Base-by-base conservation (phyloP, 2,329 filamentous ascomycete genomes). In the Venturia effusa region DNA sequence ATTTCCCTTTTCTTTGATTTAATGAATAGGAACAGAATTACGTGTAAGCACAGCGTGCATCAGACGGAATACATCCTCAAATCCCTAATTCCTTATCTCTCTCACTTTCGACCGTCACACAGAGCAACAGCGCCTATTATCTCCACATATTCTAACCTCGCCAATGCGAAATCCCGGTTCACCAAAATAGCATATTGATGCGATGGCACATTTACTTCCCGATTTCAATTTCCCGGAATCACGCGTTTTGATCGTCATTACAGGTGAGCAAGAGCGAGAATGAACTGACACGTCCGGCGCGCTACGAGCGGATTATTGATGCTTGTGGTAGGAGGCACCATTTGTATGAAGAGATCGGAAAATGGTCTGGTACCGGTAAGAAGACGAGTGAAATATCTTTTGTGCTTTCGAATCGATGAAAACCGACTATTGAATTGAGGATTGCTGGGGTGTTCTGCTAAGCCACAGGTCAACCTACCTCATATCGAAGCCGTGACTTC, bases 221-320 rank as follows among this genome's bases (percentile, higher is more conserved):
- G 59, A 64, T 13, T 54, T 64, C 27, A 48, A 62, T 17, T 64
- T 61, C 27, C 88, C 88, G 13, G 90, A 95, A 74, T 90, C 90
- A 30, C 83, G 89, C 65, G 89, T 97, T 15, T 81, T 97, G 68
- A 88, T 96, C 70, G 90, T 96, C 75, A 93, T 95, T 79, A 96
- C 92, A 15, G 92, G 90, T 72, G 77, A 74, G 63, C n/a, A n/a
- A n/a, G n/a, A n/a, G n/a, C n/a, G n/a, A n/a, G n/a, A n/a, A n/a
- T n/a, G n/a, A n/a, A n/a, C n/a, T n/a, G n/a, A n/a, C n/a, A n/a
- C n/a, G n/a, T n/a, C n/a, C n/a, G n/a, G n/a, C 34, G 4, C 8
- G 24, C 41, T 13, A 8, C 32, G 39, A 6, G 45, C 40, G 34
- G 15, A 55, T 55, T n/a, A 43, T 17, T 54, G n/a, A 59, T 8